A percentile compares a stretch with the other conserved stretches of the same genome.
Conservation (phyloP, 371 early-diverging fungal genomes). For the Mucor velutinosus region DNA sequence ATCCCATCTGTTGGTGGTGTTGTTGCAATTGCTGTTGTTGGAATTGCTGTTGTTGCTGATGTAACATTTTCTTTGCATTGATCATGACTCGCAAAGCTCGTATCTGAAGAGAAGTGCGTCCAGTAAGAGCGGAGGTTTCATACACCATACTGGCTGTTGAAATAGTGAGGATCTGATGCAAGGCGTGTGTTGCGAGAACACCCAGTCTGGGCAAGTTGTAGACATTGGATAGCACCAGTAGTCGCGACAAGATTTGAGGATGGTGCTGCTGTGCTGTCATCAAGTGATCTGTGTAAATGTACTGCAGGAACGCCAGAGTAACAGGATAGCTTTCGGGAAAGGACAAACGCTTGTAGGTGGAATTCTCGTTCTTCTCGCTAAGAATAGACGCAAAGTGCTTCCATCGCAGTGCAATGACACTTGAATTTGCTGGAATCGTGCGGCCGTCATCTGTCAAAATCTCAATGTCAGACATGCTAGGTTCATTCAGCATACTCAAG, state of each 20-base stretch:
- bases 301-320: conserved; percentile 70
- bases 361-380: conserved; percentile 14
- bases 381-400: conserved; percentile 60
- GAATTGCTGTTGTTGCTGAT: conserved; percentile 56
- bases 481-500: conserved; percentile 65
- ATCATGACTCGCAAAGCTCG: conserved; percentile 68
- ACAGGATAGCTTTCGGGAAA: conserved; percentile 70
- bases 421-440: conserved; percentile 69
- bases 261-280: conserved; percentile 67
- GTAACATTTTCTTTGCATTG: conserved; percentile 60
- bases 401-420: conserved; percentile 70
- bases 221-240: conserved; percentile 65
- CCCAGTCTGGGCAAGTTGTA: conserved; percentile 61
- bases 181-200: conserved; percentile 62
- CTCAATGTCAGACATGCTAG: conserved; percentile 71
- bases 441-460: conserved; percentile 61
- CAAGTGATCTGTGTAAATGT: conserved; percentile 74
- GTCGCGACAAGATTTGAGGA: conserved; percentile 63
- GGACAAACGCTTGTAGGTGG: conserved; percentile 34
- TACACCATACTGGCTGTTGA: conserved; percentile 73
- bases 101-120: conserved; percentile 63
- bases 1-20: conserved; percentile 18
- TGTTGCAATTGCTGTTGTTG: conserved; percentile 32
- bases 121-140: conserved; percentile 62
- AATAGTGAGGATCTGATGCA: conserved; percentile 69